Conservation (phyloP, 2,329 filamentous ascomycete genomes). For the Fusarium denticulatum region DNA sequence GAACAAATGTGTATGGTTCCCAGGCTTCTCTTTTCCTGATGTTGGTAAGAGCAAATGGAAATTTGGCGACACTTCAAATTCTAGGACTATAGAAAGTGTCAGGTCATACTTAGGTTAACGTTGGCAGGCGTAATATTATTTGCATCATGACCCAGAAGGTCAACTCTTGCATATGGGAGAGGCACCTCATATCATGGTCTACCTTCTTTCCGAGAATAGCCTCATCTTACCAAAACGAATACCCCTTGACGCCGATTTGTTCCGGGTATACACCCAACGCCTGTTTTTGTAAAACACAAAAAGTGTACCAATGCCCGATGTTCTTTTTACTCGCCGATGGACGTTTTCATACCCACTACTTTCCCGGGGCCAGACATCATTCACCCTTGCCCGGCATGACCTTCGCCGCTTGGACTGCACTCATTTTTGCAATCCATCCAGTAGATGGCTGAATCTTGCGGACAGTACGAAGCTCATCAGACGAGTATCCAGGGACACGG, state of each 20-base stretch:
- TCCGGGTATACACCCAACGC: conserved; percentile 41
- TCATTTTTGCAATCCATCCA: conserved; percentile 97
- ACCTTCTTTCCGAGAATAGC: neutral
- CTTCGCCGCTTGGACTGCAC: conserved; percentile 93
- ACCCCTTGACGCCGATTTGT: conserved; percentile 30
- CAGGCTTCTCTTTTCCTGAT: neutral
- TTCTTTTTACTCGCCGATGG: neutral
- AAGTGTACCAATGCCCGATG: neutral
- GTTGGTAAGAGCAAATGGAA: neutral
- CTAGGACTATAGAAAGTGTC: neutral
- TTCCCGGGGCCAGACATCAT: conserved; percentile 39
- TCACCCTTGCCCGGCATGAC: conserved; percentile 72
- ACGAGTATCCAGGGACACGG: conserved; percentile 91
- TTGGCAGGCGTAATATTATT: neutral
- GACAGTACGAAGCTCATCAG: conserved; percentile 93
- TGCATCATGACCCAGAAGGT: neutral
- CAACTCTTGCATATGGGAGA: neutral
- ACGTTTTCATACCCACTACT: neutral
- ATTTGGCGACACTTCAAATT: neutral
- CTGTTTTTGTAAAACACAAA: conserved; percentile 15
- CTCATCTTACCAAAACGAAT: neutral
- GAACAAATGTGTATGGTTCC: neutral
- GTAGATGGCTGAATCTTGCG: conserved; percentile 89
- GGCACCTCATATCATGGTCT: neutral
- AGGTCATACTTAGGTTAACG: neutral